Evolutionary conservation across 2,329 filamentous ascomycete genomes (phyloP), one percentile per base, ranked within the genome.

Genomic region (Colletotrichum graminicola): DNA sequence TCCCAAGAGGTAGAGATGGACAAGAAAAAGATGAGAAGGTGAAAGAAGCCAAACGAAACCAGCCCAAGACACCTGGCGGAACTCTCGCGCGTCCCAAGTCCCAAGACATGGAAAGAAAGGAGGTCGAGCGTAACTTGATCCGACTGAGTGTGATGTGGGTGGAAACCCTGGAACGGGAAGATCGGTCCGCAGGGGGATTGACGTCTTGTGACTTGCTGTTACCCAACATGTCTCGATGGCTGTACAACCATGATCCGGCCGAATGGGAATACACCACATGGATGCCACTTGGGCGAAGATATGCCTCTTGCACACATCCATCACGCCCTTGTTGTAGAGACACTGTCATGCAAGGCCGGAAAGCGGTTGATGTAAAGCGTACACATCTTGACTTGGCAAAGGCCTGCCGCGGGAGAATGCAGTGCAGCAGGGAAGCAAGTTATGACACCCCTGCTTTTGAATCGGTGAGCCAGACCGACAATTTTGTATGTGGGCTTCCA

Each of bases 181-280:
- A 51, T 29, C 45, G 34, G 54, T 45, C 47, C 63, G 34, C 36
- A 62, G 51, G 67, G 57, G 59, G 52, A 45, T 67, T 45, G 39
- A 41, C 49, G 45, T 68, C 52, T 62, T 63, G 59, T 63, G 65
- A 68, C 52, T 51, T 62, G n/a, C 54, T 36, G 47, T 41, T 36
- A 39, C 21, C 45, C 45, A 59, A 34, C 64, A 71, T 68, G 65
- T 45, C 32, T 41, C 45, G 59, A 61, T 34, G 43, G 62, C 55
- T 32, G 26, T 64, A 21, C 23, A 60, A n/a, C 52, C 61, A 36
- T 39, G 65, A 65, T 62, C 69, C 69, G 61, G 65, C 72, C 72
- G 72, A 73, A 73, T 73, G 41, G 64, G 64, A 66, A 43, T 47
- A 68, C 60, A 68, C 49, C 72, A 73, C 64, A 73, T 73, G 72